These are phyloP conservation scores for Boletus speciosus DNA, from an alignment of 768 basidiomycete genomes.

Conservation along the genomic window DNA sequence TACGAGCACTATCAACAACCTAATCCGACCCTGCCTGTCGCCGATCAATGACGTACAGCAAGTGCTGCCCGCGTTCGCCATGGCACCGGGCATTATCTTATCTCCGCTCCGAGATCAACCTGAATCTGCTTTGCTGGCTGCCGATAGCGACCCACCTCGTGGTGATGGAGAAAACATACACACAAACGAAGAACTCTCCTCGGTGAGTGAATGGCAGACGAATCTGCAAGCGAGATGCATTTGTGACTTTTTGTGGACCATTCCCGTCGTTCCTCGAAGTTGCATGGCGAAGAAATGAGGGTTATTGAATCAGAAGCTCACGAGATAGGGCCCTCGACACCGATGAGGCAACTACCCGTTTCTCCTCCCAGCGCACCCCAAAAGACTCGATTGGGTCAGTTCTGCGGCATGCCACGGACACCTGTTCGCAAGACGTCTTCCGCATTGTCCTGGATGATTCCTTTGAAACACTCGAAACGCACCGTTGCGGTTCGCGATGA, in stretches of 20 bases:
- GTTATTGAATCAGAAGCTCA: not conserved
- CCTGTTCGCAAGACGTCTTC: slow-evolving; percentile 22
- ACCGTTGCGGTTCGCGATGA: not conserved
- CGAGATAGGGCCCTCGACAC: slow-evolving; percentile 15
- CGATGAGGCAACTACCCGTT: slow-evolving; percentile 17
- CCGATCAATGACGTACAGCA: slow-evolving; percentile 16
- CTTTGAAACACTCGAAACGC: slow-evolving; percentile 11
- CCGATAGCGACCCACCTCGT: slow-evolving; percentile 7
- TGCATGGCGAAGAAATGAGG: not conserved
- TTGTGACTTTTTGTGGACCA: not conserved
- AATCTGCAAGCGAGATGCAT: slow-evolving; percentile 1
- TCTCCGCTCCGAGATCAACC: slow-evolving; percentile 27
- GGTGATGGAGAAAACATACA: slow-evolving; percentile 14
- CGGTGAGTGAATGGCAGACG: slow-evolving; percentile 17
- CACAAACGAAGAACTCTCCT: not conserved
- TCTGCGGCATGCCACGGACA: not conserved
- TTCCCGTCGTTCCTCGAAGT: slow-evolving; percentile 11
- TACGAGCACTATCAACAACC: not conserved
- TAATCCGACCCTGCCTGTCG: slow-evolving; percentile 3
- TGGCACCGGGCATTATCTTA: slow-evolving; percentile 24
- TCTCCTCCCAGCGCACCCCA: slow-evolving; percentile 26
- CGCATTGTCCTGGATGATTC: slow-evolving; percentile 29
- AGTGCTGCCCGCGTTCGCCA: slow-evolving; percentile 13
- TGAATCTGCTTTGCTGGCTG: slow-evolving; percentile 7
- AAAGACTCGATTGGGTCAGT: slow-evolving; percentile 21